Base-by-base conservation (phyloP, 257 asterid genomes). In the Apocynum venetum region DNA sequence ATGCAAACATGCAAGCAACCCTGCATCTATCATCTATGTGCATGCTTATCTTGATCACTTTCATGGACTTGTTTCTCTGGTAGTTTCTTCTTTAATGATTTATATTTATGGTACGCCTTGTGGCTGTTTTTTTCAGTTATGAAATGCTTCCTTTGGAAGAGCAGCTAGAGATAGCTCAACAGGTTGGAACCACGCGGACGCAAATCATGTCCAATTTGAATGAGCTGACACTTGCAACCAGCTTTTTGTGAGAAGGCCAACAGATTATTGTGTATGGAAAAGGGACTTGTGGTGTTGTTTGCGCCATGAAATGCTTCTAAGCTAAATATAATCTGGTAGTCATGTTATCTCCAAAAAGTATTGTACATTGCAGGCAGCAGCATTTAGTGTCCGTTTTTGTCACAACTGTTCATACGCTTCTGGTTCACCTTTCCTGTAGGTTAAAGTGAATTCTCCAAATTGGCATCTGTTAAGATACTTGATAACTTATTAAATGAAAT, bases 131-230 rank as follows among this genome's bases (percentile, higher is more conserved):
- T 77, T 86, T 90, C 93, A 94, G 98, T 82, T 95, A 82, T 75
- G 98, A 93, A 89, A 88, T 91, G 94, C 91, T 95, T 56, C 77
- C 92, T 11, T 86, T 95, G 48, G 98, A 95, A 85, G 94, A 90
- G 78, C 98, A 95, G 86, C 74, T 84, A 8, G 98, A 90, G 65
- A 87, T 93, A 56, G 98, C 98, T 73, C 89, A 91, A 41, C 98
- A 93, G 85, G 85, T 93, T 35, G 98, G 98, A 74, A 95, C 98
- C 4, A 95, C 98, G 1, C 88, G 98, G 49, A 79, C 72, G 52
- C 98, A 91, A 87, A 90, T 95, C 80, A 83, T 93, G 82, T 87
- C 97, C 77, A 95, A 87, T 87, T 83, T 95, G 87, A 95, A 93
- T 57, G 98, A 92, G 84, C 89, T 95, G 64, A 83, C 86, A 77